These are phyloP conservation scores for Vinca minor DNA, from an alignment of 257 asterid genomes.

Conservation along the genomic window DNA sequence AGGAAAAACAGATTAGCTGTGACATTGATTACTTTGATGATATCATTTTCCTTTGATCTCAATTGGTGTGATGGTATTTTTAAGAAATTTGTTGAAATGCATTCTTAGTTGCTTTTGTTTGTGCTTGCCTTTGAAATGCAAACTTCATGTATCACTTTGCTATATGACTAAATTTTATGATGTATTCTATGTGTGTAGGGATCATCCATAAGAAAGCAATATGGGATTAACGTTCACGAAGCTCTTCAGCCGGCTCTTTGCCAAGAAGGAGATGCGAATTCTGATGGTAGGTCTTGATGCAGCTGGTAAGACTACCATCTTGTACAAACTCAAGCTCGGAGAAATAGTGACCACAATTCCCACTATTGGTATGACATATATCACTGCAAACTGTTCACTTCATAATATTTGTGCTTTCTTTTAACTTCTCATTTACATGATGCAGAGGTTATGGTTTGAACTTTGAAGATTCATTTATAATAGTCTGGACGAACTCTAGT, in stretches of 20 bases:
- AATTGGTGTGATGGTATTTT: background rate
- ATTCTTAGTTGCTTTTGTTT: background rate
- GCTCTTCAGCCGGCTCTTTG: constrained; percentile 81
- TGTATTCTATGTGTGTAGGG: constrained; percentile 19
- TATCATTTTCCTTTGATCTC: constrained; percentile 5
- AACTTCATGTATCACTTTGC: background rate
- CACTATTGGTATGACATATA: constrained; percentile 63
- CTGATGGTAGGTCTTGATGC: constrained; percentile 94
- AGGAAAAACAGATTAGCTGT: background rate
- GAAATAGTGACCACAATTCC: constrained; percentile 92
- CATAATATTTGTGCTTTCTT: background rate
- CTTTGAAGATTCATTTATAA: no score
- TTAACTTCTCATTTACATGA: background rate
- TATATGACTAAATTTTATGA: background rate
- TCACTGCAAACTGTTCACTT: background rate
- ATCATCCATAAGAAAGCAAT: constrained; percentile 27
- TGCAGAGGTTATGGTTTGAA: background rate
- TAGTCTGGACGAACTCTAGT: background rate
- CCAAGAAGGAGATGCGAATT: constrained; percentile 90
- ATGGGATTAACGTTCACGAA: constrained; percentile 79
- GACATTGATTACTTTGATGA: background rate
- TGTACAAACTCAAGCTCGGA: constrained; percentile 96
- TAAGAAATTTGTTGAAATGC: no score
- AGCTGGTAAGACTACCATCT: constrained; percentile 92
- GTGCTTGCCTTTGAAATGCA: background rate